phyloP scores from a whole-genome alignment of 345 rosid genomes.

The Aurinia saxatilis region DNA sequence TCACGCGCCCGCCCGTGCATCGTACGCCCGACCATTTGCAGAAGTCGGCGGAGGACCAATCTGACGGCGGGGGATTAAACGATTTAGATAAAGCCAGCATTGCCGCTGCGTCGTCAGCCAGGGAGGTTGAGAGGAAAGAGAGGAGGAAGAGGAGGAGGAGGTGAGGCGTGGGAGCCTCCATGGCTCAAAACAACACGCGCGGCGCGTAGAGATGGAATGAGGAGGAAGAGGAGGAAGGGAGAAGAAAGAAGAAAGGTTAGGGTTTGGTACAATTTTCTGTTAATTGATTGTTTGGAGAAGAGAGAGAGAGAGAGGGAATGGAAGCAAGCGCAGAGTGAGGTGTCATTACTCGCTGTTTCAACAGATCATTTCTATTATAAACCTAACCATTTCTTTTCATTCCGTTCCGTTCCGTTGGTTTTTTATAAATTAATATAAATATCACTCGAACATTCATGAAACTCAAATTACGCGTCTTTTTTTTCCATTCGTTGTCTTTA shows the following conservation, averaged over 20 bases:
- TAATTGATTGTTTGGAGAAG: neutral
- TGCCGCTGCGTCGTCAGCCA: constrained; percentile 47
- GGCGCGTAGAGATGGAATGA: constrained; percentile 8
- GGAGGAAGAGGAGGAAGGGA: neutral
- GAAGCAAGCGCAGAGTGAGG: constrained; percentile 25
- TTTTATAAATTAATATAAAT: neutral
- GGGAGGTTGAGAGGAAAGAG: constrained; percentile 5
- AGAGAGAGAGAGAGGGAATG: constrained; percentile 10
- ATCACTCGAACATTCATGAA: neutral
- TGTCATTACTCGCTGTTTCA: neutral
- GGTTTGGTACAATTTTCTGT: neutral
- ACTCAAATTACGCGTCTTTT: neutral
- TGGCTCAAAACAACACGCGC: constrained; percentile 14
- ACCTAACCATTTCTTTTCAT: neutral
- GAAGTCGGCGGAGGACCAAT: constrained; percentile 42
- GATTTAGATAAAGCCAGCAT: constrained; percentile 42
- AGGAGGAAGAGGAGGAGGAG: constrained; percentile 23
- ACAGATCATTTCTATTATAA: constrained; percentile 20
- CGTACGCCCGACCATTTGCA: constrained; percentile 55
- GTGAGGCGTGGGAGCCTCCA: constrained; percentile 34
- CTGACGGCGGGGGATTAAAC: constrained; percentile 40
- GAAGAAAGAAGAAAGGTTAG: neutral
- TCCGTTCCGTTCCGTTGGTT: neutral
- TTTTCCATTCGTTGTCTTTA: no score
- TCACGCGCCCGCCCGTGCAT: constrained; percentile 42